Evolutionary conservation across 306 rosid species (phyloP).

Genomic region (Sindora glabra): DNA sequence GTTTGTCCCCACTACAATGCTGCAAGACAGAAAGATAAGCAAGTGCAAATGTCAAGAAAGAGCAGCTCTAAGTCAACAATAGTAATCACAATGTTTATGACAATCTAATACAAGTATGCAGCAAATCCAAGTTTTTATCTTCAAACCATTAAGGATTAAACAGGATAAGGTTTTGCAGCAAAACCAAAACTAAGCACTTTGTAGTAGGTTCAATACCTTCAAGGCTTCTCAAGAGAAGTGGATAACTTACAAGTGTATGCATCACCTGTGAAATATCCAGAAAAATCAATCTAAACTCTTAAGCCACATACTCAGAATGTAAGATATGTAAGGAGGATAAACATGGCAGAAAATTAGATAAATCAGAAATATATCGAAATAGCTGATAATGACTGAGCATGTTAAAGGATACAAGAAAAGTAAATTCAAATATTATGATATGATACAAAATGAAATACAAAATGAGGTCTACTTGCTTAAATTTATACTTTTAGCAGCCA

Average conservation of each 20-base stretch:
- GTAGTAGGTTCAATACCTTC: too few relatives aligned
- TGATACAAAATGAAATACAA: not conserved
- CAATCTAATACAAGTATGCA: not conserved
- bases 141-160: not conserved
- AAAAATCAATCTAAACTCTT: not conserved
- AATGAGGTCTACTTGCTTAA: not conserved
- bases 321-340: not conserved
- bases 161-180: not conserved
- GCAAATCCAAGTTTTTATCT: too few relatives aligned
- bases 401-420: too few relatives aligned
- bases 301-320: constrained; percentile 7
- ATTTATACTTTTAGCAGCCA: not conserved
- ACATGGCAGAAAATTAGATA: not conserved
- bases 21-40: constrained; percentile 60
- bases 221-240: constrained; percentile 72
- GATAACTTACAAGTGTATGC: constrained; percentile 44
- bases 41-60: constrained; percentile 40
- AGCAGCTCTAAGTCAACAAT: too few relatives aligned
- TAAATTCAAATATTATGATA: constrained; percentile 11
- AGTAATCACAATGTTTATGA: too few relatives aligned
- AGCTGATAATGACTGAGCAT: too few relatives aligned
- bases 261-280: constrained; percentile 44
- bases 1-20: constrained; percentile 77
- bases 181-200: too few relatives aligned
- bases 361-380: not conserved